Conservation (phyloP, 441 rosid species). For the Erysimum pusillum region DNA sequence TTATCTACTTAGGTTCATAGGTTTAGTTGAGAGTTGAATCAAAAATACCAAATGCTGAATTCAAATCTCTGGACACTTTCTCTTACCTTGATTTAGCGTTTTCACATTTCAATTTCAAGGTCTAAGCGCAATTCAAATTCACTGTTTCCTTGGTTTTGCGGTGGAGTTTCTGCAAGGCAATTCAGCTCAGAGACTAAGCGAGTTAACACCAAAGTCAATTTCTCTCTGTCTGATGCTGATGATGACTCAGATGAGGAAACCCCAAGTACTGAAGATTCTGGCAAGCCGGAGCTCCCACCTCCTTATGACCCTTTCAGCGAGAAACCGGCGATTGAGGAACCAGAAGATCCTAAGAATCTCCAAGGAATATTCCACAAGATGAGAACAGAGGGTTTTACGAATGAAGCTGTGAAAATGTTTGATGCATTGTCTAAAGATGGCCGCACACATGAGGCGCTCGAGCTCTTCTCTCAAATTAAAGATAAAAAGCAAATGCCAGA, state of each 20-base stretch:
- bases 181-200: conserved; percentile 38
- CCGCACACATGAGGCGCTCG: conserved; percentile 72
- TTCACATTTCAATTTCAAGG: conserved; percentile 27
- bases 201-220: conserved; percentile 69
- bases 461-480: conserved; percentile 74
- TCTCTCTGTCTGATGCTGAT: conserved; percentile 63
- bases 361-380: conserved; percentile 73
- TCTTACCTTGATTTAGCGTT: conserved; percentile 16
- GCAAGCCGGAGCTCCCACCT: conserved; percentile 59
- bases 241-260: conserved; percentile 49
- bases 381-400: conserved; percentile 61
- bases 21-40: neutral
- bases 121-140: conserved; percentile 14
- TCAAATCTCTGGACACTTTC: neutral
- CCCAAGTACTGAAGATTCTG: conserved; percentile 4
- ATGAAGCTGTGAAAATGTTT: conserved; percentile 82
- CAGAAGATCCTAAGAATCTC: conserved; percentile 68
- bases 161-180: conserved; percentile 35
- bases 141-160: conserved; percentile 27
- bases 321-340: conserved; percentile 55
- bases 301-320: conserved; percentile 73
- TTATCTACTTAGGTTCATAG: neutral
- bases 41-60: conserved; percentile 8
- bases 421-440: conserved; percentile 85
- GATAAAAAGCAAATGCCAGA: conserved; percentile 76